Evolutionary conservation across 345 rosid species (phyloP), one percentile per base, ranked within the genome.

Genomic region (Pelargonium nanum): DNA sequence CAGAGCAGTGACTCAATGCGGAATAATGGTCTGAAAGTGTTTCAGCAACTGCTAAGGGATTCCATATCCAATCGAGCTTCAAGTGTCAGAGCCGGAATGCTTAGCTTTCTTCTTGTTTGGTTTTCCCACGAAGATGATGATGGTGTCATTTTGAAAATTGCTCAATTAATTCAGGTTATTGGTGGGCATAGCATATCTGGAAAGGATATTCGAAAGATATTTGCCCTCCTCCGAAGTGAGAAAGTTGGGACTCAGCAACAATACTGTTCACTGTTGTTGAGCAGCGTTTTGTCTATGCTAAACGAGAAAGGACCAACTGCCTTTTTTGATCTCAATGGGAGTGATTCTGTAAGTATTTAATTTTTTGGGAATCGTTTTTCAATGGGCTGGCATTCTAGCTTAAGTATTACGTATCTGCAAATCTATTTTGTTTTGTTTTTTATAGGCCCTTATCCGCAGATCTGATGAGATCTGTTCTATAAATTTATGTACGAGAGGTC

Each of bases 121-220:
- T 92, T 88, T 83, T 81, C 83, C 25, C 68, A 80, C 71, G 98
- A 88, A 83, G 83, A 75, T 63, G 75, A 77, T 73, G 93, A 86
- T 67, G 70, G 59, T 63, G 83, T 82, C 64, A 76, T 92, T 68
- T 79, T 89, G 81, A 84, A 82, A 80, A 86, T 86, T 71, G 82
- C 91, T 6, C 95, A 83, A 70, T 79, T 92, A 74, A 81, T 85
- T 78, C 93, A 84, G 79, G 86, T 88, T 66, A 77, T 86, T 65
- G 98, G 98, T 73, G 98, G 98, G 69, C 93, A 92, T 79, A 88
- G 96, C 78, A 82, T 92, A 71, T 92, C 96, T 65, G 98, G 98
- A 66, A 92, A 87, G 84, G 98, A 92, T 76, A 89, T 92, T 34
- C 93, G 98, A 59, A 92, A 86, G 78, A 86, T 92, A 53, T 92